These are phyloP conservation scores for Euclidium syriacum DNA, from an alignment of 345 rosid species.

Conservation along the genomic window DNA sequence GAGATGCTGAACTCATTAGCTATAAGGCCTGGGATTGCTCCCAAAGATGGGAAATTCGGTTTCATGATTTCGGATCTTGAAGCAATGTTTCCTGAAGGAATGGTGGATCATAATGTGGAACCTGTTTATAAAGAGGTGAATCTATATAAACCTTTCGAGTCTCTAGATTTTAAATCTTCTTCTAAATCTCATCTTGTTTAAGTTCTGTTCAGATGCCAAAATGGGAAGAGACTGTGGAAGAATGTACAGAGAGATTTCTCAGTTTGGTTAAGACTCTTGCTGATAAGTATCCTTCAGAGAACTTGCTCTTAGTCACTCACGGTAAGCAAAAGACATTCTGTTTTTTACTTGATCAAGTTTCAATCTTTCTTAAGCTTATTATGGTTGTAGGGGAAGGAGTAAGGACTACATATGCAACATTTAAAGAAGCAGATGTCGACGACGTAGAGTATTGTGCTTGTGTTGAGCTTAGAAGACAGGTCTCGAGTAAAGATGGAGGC, in stretches of 20 bases:
- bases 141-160: neutral
- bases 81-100: slow-evolving; percentile 51
- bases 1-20: slow-evolving; percentile 59
- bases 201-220: slow-evolving; percentile 46
- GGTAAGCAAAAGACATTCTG: slow-evolving; percentile 35
- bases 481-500: slow-evolving; percentile 31
- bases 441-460: slow-evolving; percentile 73
- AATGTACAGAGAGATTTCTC: slow-evolving; percentile 44
- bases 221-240: slow-evolving; percentile 55
- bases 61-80: slow-evolving; percentile 54
- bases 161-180: neutral
- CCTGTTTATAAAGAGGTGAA: slow-evolving; percentile 50
- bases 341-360: neutral
- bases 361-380: neutral
- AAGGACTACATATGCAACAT: slow-evolving; percentile 57
- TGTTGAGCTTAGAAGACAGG: slow-evolving; percentile 50
- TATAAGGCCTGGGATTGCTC: slow-evolving; percentile 43
- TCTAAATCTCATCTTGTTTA: neutral
- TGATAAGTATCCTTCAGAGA: slow-evolving; percentile 71
- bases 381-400: slow-evolving; percentile 97
- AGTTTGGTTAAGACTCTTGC: slow-evolving; percentile 51
- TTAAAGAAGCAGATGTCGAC: slow-evolving; percentile 38
- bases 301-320: slow-evolving; percentile 75
- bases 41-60: slow-evolving; percentile 51
- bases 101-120: slow-evolving; percentile 44